Evolutionary conservation across 352 stramenopile genomes (phyloP).

Genomic region (Globisporangium perplexum): DNA sequence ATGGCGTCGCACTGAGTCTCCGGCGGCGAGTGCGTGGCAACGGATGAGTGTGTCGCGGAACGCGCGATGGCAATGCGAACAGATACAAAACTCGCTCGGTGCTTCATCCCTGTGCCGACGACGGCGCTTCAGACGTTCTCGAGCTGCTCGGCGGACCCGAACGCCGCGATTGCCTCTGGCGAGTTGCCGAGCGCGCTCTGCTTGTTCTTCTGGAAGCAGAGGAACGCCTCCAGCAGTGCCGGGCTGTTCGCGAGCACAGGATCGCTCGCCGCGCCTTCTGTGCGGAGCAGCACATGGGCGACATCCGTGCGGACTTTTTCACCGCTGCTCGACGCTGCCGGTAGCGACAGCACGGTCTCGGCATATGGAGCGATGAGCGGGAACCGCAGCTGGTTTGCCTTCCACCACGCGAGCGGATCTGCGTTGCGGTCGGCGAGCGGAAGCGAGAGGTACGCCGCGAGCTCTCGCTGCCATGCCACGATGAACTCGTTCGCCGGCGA

Average conservation of each 20-base stretch:
- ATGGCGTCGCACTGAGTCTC: too few species aligned
- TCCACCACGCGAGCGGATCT: slow-evolving; percentile 73
- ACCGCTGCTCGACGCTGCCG: slow-evolving; percentile 53
- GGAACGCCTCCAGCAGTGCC: slow-evolving; percentile 58
- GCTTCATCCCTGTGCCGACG: too few species aligned
- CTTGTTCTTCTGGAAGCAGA: slow-evolving; percentile 85
- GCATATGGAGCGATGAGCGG: slow-evolving; percentile 69
- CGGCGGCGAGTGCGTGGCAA: neutral
- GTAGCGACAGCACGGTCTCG: slow-evolving; percentile 67
- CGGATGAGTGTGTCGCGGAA: neutral
- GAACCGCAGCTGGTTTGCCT: slow-evolving; percentile 72
- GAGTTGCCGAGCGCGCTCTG: slow-evolving; percentile 45
- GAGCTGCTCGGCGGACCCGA: slow-evolving; percentile 26
- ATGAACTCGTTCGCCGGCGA: slow-evolving; percentile 45
- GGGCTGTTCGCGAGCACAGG: slow-evolving; percentile 37
- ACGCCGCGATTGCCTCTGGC: slow-evolving; percentile 14
- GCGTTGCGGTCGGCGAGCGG: slow-evolving; percentile 69
- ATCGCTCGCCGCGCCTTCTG: slow-evolving; percentile 37
- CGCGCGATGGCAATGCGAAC: slow-evolving; percentile 1
- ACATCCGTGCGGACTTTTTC: slow-evolving; percentile 44
- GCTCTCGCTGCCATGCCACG: slow-evolving; percentile 68
- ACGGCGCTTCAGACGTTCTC: slow-evolving; percentile 42
- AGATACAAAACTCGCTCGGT: slow-evolving; percentile 1
- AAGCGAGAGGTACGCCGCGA: slow-evolving; percentile 66
- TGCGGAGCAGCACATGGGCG: slow-evolving; percentile 49